Evolutionary conservation across 805 yeast species (phyloP).

Genomic region (Ogataea pignaliae): DNA sequence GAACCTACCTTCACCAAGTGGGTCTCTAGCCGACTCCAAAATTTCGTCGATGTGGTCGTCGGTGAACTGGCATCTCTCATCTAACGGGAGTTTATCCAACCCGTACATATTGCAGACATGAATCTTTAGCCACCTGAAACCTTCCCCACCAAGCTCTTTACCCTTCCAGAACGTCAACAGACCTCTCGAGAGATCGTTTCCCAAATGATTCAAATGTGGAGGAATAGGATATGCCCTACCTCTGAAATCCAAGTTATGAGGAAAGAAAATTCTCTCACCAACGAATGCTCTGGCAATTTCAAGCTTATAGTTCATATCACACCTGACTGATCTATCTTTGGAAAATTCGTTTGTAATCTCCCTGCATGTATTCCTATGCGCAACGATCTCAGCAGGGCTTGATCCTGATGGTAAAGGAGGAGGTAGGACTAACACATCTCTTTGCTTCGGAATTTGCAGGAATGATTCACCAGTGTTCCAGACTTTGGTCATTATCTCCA

Average conservation of each 20-base stretch:
- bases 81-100: slow-evolving; percentile 64
- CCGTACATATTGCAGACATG: slow-evolving; percentile 74
- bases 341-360: slow-evolving; percentile 56
- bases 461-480: slow-evolving; percentile 86
- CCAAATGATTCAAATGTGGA: slow-evolving; percentile 77
- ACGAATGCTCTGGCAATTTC: slow-evolving; percentile 93
- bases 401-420: slow-evolving; percentile 55
- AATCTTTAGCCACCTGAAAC: slow-evolving; percentile 70
- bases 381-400: slow-evolving; percentile 67
- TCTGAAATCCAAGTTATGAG: slow-evolving; percentile 77
- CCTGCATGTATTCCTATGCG: slow-evolving; percentile 62
- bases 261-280: slow-evolving; percentile 75
- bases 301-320: slow-evolving; percentile 88
- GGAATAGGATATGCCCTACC: slow-evolving; percentile 82
- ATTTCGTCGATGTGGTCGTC: slow-evolving; percentile 54
- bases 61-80: slow-evolving; percentile 56
- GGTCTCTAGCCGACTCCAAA: slow-evolving; percentile 56
- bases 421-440: slow-evolving; percentile 44
- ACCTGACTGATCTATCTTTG: slow-evolving; percentile 76
- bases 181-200: slow-evolving; percentile 74
- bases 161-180: slow-evolving; percentile 76
- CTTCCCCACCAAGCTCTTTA: slow-evolving; percentile 56
- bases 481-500: slow-evolving; percentile 62
- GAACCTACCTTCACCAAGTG: slow-evolving; percentile 54
- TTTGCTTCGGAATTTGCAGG: slow-evolving; percentile 63